phyloP scores from a whole-genome alignment of 495 filamentous ascomycete species.

The Zalerion maritima region DNA sequence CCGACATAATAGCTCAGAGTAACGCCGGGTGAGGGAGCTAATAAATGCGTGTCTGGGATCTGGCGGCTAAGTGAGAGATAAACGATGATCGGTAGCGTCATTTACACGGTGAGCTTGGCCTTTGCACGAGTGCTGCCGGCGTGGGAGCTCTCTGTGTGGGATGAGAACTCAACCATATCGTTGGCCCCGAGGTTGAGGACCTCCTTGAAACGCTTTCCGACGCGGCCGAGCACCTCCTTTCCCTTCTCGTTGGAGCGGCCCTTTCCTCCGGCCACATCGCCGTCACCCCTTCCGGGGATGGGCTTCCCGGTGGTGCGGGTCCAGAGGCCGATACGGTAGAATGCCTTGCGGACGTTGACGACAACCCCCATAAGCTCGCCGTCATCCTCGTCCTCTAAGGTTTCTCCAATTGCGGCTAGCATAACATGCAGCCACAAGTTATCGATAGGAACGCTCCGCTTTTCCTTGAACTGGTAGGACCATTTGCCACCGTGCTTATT shows the following conservation, averaged over 20 bases:
- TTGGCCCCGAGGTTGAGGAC: constrained; percentile 58
- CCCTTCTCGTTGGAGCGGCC: constrained; percentile 62
- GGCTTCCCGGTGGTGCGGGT: constrained; percentile 79
- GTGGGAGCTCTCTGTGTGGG: constrained; percentile 87
- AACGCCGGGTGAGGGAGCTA: too few species aligned
- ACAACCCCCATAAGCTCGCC: constrained; percentile 98
- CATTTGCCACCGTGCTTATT: constrained; percentile 99
- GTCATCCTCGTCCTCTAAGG: constrained; percentile 84
- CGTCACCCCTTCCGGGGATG: constrained; percentile 58
- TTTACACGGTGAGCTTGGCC: constrained; percentile 77
- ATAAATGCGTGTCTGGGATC: too few species aligned
- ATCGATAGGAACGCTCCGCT: constrained; percentile 78
- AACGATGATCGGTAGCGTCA: too few species aligned
- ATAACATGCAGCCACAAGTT: constrained; percentile 95
- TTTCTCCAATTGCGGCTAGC: constrained; percentile 93
- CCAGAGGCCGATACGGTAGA: constrained; percentile 91
- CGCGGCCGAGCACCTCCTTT: constrained; percentile 63
- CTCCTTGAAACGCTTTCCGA: constrained; percentile 83
- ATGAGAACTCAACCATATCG: constrained; percentile 84
- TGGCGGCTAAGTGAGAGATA: too few species aligned
- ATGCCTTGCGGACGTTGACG: constrained; percentile 94
- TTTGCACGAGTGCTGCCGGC: constrained; percentile 87
- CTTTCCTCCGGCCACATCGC: constrained; percentile 50
- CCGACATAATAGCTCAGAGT: too few species aligned
- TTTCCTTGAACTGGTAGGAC: constrained; percentile 94